Evolutionary conservation across 129 eudicot species (phyloP), one percentile per base, ranked within the genome.

Genomic region (Oenanthe sinensis): DNA sequence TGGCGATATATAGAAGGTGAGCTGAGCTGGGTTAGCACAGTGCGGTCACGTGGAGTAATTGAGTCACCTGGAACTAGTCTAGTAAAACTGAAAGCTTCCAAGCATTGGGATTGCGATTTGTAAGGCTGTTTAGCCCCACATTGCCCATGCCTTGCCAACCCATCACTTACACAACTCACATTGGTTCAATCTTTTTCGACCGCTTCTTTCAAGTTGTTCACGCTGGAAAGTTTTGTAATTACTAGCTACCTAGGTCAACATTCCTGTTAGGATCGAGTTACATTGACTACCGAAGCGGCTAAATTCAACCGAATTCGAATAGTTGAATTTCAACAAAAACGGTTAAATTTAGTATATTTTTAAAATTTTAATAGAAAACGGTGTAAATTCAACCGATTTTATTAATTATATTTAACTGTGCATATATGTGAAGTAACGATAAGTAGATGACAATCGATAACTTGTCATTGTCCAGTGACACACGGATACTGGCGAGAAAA

Each of bases 81-180:
- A 55, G 82, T 75, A 49, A 33, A 24, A 42, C 75, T 74, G 43
- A 48, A 60, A 37, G 54, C 80, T 69, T 24, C 77, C 78, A 26
- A 58, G 74, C 79, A 84, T 80, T 82, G 75, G 75, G 79, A 79
- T 74, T 58, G 73, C 30, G 79, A 79, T 74, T 80, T 54, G 79
- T 55, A 26, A 58, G 70, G 82, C 79, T 83, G 79, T 63, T 78
- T 79, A 40, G 69, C 81, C 77, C 89, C 89, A 72, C 84, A 72
- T 46, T 76, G 84, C 80, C 89, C 86, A 80, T 82, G 17, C 88
- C 74, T 71, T 71, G 85, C 83, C 86, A 82, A 80, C 86, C 81
- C 81, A 72, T 45, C 47, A 20, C 16, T 20, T 45, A 4, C 74
- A 68, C 79, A 76, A 48, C 33, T 70, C 71, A 20, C 79, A 76